Evolutionary conservation across 2,329 filamentous ascomycete species (phyloP).

Genomic region (Clonostachys sp.): DNA sequence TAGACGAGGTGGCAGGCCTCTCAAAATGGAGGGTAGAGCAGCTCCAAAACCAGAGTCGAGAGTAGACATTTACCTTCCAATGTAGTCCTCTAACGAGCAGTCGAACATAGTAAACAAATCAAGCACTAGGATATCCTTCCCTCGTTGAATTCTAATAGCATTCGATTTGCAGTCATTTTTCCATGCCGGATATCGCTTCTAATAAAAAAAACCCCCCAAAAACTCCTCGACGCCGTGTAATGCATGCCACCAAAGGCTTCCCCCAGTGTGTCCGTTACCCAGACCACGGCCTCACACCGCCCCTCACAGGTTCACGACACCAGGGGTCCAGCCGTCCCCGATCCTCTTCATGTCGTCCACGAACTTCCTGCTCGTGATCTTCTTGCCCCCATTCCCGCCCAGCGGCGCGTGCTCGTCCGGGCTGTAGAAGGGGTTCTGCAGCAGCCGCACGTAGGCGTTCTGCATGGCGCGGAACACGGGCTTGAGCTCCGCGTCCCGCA

Average conservation of each 20-base stretch:
- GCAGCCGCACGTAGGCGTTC: slow-evolving; percentile 79
- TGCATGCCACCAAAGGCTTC: too few relatives aligned
- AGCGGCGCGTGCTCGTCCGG: slow-evolving; percentile 76
- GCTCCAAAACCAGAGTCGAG: slow-evolving; percentile 12
- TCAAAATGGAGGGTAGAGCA: slow-evolving; percentile 28
- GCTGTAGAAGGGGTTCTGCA: slow-evolving; percentile 93
- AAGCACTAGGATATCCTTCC: too few relatives aligned
- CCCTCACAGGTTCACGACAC: slow-evolving; percentile 54
- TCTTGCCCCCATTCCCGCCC: slow-evolving; percentile 49
- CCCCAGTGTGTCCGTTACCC: too few relatives aligned
- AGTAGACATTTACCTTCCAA: background rate
- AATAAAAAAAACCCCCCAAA: too few relatives aligned
- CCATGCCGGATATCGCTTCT: too few relatives aligned
- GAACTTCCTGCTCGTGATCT: slow-evolving; percentile 80
- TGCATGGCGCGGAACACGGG: slow-evolving; percentile 89
- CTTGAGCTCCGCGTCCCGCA: slow-evolving; percentile 84
- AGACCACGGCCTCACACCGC: background rate
- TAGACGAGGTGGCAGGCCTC: slow-evolving; percentile 31
- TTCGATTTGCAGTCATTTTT: too few relatives aligned
- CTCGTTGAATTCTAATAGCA: too few relatives aligned
- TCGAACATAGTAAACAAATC: too few relatives aligned
- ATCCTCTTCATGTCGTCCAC: slow-evolving; percentile 79
- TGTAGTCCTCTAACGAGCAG: too few relatives aligned
- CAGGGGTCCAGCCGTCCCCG: slow-evolving; percentile 79
- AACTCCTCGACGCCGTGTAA: too few relatives aligned